phyloP scores from a whole-genome alignment of 2,329 filamentous ascomycete species.

The Berkeleyomyces basicola region DNA sequence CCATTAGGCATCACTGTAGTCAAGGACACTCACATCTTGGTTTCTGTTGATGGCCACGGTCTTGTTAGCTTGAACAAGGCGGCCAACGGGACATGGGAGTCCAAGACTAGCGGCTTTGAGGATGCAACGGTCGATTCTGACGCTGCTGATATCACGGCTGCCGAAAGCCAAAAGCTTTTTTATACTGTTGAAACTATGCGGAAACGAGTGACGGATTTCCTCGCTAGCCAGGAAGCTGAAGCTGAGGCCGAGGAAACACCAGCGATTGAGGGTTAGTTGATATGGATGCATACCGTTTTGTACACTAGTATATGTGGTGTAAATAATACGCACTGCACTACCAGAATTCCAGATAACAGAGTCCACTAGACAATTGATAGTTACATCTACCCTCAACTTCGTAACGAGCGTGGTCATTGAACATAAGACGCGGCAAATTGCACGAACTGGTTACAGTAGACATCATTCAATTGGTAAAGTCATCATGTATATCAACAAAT shows the following conservation, averaged over 20 bases:
- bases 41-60: conserved; percentile 15
- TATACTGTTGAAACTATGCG: conserved; percentile 32
- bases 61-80: conserved; percentile 13
- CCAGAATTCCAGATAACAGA: too few relatives aligned
- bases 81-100: background rate
- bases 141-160: conserved; percentile 20
- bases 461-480: too few relatives aligned
- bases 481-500: background rate
- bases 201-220: conserved; percentile 23
- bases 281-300: background rate
- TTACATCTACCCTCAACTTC: too few relatives aligned
- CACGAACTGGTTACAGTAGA: too few relatives aligned
- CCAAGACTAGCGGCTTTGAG: conserved; percentile 3
- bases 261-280: background rate
- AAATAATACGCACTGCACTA: too few relatives aligned
- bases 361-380: too few relatives aligned
- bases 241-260: conserved; percentile 15
- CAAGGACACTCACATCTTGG: conserved; percentile 26
- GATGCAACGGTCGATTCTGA: conserved; percentile 18
- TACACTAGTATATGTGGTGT: background rate
- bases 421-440: too few relatives aligned
- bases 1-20: conserved; percentile 18
- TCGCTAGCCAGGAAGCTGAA: conserved; percentile 17
- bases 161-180: conserved; percentile 27
- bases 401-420: too few relatives aligned